These are phyloP conservation scores for Pseudotulostoma volvatum DNA, from an alignment of 495 filamentous ascomycete species.

Conservation along the genomic window DNA sequence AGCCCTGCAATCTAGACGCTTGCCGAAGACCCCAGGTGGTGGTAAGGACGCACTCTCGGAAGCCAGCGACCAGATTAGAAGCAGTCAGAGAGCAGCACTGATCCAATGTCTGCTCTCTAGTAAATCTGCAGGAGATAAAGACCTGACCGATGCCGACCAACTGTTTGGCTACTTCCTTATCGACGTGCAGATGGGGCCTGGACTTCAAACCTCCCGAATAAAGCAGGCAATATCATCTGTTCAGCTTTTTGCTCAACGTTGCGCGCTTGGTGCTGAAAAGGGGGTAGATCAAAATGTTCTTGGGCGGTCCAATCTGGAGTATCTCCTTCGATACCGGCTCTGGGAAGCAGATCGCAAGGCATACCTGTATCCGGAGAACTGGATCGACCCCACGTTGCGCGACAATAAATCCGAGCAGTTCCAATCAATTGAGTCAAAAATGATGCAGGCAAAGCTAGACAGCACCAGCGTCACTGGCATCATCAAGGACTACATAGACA, in stretches of 20 bases:
- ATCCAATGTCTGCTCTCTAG: slow-evolving; percentile 9
- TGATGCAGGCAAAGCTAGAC: slow-evolving; percentile 13
- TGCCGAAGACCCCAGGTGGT: no score
- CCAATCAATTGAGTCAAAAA: slow-evolving; percentile 11
- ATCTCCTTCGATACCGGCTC: slow-evolving; percentile 9
- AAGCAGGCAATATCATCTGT: slow-evolving; percentile 23
- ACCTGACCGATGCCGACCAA: slow-evolving; percentile 9
- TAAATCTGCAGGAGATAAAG: not conserved
- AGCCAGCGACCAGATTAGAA: no score
- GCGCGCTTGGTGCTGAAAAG: slow-evolving; percentile 22
- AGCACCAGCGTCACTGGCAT: slow-evolving; percentile 2
- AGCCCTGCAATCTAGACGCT: no score
- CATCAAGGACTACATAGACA: slow-evolving; percentile 10
- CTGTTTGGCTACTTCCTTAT: slow-evolving; percentile 24
- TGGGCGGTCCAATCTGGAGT: slow-evolving; percentile 8
- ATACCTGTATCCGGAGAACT: slow-evolving; percentile 28
- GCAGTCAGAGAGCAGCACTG: slow-evolving; percentile 8
- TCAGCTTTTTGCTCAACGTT: slow-evolving; percentile 22
- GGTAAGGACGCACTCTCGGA: no score
- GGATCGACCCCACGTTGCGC: slow-evolving; percentile 18
- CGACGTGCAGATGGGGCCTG: slow-evolving; percentile 18
- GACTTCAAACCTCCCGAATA: slow-evolving; percentile 16
- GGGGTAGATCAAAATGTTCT: slow-evolving; percentile 3
- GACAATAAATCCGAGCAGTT: slow-evolving; percentile 22
- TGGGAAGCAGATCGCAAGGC: slow-evolving; percentile 25